A percentile compares a stretch with the other conserved stretches of the same genome.
These are phyloP conservation scores for Phytopythium montanum DNA, from an alignment of 352 stramenopile species.

Conservation along the genomic window DNA sequence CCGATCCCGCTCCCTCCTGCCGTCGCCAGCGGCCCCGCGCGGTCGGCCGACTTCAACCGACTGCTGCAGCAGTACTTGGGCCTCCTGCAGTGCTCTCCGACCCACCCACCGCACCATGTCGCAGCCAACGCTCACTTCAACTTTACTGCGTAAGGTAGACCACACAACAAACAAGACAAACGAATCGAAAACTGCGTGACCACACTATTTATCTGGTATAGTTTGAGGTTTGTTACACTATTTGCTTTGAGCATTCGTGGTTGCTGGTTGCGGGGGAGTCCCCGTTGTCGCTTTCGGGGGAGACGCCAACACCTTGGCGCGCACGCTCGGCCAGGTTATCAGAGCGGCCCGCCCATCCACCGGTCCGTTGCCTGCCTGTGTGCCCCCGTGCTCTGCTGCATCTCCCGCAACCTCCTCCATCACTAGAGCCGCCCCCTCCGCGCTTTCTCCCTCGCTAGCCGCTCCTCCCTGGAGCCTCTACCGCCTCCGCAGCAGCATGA, in stretches of 20 bases:
- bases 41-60: slow-evolving; percentile 29
- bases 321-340: background rate
- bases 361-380: too few species aligned
- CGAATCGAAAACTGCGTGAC: background rate
- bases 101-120: background rate
- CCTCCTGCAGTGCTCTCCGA: slow-evolving; percentile 29
- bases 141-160: background rate
- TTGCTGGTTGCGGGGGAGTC: slow-evolving; percentile 8
- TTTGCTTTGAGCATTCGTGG: too few species aligned
- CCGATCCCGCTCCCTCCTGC: background rate
- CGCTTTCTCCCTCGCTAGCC: background rate
- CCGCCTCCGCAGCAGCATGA: background rate
- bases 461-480: background rate
- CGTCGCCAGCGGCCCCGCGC: slow-evolving; percentile 1
- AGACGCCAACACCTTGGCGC: background rate
- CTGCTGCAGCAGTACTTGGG: slow-evolving; percentile 42
- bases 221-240: too few species aligned
- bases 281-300: slow-evolving; percentile 6
- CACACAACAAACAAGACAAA: background rate
- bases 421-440: background rate
- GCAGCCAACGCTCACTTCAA: background rate
- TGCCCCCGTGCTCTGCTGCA: too few species aligned
- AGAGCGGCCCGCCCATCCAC: background rate
- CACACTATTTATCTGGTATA: background rate
- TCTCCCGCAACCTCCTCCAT: too few species aligned